Conservation (phyloP, 257 asterid species). For the Solanum chiquidenum region DNA sequence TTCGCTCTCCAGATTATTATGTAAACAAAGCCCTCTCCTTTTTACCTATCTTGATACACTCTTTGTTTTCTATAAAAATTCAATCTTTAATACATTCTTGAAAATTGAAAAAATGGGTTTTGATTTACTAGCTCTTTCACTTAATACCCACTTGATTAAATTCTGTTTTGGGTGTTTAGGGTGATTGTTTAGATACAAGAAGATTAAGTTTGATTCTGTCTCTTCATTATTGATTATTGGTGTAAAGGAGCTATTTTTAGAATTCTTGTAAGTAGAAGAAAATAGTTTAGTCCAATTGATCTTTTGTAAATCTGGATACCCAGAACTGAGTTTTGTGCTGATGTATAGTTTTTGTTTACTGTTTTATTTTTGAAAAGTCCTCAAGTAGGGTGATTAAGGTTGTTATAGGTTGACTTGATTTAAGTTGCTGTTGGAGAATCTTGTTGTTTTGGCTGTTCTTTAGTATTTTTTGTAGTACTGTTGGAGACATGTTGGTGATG, state of each 20-base stretch:
- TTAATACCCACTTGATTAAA: background rate
- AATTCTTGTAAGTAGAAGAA: background rate
- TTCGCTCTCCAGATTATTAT: slow-evolving; percentile 55
- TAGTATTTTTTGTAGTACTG: background rate
- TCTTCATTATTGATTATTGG: background rate
- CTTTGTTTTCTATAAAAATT: background rate
- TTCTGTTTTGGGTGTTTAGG: background rate
- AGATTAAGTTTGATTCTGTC: background rate
- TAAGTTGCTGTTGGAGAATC: background rate
- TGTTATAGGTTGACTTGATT: background rate
- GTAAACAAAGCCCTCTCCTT: slow-evolving; percentile 15
- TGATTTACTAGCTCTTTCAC: background rate
- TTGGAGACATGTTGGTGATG: background rate
- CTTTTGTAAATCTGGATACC: background rate
- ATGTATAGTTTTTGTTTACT: background rate
- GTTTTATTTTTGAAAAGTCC: background rate
- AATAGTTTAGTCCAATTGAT: background rate
- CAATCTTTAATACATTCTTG: background rate
- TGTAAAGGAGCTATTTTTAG: background rate
- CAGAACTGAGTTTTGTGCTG: background rate
- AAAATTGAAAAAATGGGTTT: background rate
- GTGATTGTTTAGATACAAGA: background rate
- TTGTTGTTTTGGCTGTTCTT: background rate
- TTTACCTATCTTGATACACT: background rate
- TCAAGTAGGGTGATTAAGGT: background rate